Conservation (phyloP, 2,329 filamentous ascomycete species). For the Amauroascus verrucosus region DNA sequence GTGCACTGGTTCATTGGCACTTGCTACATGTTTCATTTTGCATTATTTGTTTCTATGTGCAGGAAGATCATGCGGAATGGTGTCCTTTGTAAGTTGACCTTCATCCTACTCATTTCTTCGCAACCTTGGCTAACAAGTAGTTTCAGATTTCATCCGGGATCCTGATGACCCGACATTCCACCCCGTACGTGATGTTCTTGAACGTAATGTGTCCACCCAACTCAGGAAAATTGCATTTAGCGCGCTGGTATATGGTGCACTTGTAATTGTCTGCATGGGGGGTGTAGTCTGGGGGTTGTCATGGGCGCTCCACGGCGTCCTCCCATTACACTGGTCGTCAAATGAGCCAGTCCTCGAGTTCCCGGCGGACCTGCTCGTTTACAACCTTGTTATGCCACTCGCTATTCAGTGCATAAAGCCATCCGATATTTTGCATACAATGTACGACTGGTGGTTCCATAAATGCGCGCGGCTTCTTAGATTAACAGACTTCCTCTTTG, state of each 20-base stretch:
- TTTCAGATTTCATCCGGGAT: conserved; percentile 82
- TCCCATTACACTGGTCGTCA: conserved; percentile 88
- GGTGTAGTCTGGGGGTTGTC: conserved; percentile 91
- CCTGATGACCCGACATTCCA: conserved; percentile 98
- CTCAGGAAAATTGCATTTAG: conserved; percentile 94
- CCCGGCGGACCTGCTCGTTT: conserved; percentile 85
- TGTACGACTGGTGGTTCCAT: conserved; percentile 96
- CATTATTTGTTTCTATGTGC: conserved; percentile 97
- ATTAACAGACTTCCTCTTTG: conserved; percentile 87
- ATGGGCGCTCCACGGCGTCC: conserved; percentile 55
- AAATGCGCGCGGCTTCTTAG: conserved; percentile 69
- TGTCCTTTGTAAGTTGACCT: conserved; percentile 62
- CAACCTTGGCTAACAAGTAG: conserved; percentile 12
- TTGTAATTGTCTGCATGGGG: conserved; percentile 86
- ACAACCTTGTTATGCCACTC: conserved; percentile 90
- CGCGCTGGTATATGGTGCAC: conserved; percentile 83
- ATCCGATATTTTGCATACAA: conserved; percentile 67
- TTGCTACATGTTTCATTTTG: conserved; percentile 99
- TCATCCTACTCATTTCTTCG: background rate
- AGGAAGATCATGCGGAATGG: conserved; percentile 93
- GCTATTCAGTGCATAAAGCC: conserved; percentile 76
- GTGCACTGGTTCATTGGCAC: conserved; percentile 98
- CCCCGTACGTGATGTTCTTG: conserved; percentile 89
- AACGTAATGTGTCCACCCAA: conserved; percentile 84
- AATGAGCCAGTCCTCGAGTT: conserved; percentile 91